Evolutionary conservation across 768 basidiomycete genomes (phyloP).

Genomic region (Strobilomyces echinocephalus): DNA sequence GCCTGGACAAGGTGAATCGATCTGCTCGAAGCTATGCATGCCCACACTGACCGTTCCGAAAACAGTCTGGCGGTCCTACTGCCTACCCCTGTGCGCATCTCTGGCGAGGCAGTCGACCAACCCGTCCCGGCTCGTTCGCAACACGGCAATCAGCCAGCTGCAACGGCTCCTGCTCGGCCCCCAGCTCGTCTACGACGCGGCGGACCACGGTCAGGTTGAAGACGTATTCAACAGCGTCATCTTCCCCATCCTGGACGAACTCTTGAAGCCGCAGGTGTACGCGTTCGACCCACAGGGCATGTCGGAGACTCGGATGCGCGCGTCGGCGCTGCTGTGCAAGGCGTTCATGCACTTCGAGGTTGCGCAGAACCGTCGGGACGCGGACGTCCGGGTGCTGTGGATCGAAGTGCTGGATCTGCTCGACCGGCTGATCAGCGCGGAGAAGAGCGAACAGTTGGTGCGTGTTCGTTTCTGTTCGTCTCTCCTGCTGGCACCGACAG

Average conservation of each 20-base stretch:
- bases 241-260: slow-evolving; percentile 88
- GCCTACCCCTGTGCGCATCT: slow-evolving; percentile 67
- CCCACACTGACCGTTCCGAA: slow-evolving; percentile 15
- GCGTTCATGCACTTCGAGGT: slow-evolving; percentile 92
- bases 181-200: slow-evolving; percentile 55
- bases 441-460: slow-evolving; percentile 83
- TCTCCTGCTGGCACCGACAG: slow-evolving; percentile 1
- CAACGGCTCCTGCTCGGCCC: slow-evolving; percentile 83
- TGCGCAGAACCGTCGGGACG: slow-evolving; percentile 53
- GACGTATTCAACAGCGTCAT: slow-evolving; percentile 86
- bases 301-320: slow-evolving; percentile 85
- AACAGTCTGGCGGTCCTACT: slow-evolving; percentile 72
- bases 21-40: not conserved
- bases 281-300: slow-evolving; percentile 79
- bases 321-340: slow-evolving; percentile 89
- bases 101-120: slow-evolving; percentile 81
- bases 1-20: slow-evolving; percentile 27
- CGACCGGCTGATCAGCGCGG: slow-evolving; percentile 83
- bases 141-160: slow-evolving; percentile 71
- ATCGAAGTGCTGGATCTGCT: slow-evolving; percentile 84
- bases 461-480: not conserved
- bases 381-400: slow-evolving; percentile 75
- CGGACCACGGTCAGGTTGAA: slow-evolving; percentile 60
- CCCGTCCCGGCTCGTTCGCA: slow-evolving; percentile 78
- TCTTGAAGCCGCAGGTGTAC: slow-evolving; percentile 79